These are phyloP conservation scores for Trichoderma reesei DNA, from an alignment of 495 filamentous ascomycete genomes.

Conservation along the genomic window DNA sequence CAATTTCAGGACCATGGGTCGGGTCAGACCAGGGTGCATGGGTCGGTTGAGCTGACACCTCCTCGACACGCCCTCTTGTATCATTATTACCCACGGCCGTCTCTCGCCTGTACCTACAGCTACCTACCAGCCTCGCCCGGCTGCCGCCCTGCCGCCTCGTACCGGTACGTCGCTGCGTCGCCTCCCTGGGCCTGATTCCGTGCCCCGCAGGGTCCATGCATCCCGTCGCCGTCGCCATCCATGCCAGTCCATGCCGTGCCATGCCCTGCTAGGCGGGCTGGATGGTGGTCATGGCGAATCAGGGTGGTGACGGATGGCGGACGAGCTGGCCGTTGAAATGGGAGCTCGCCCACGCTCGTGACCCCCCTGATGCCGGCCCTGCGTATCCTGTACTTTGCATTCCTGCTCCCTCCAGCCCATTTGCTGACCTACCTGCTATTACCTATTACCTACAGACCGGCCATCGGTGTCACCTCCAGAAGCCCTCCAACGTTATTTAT, in stretches of 20 bases:
- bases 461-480: not conserved
- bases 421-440: not conserved
- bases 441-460: not conserved
- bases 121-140: not conserved
- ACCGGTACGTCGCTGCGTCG: not conserved
- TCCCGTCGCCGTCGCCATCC: not conserved
- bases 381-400: not conserved
- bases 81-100: not conserved
- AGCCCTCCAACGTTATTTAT: not conserved
- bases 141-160: not conserved
- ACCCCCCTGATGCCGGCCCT: not conserved
- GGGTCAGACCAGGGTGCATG: too few species aligned
- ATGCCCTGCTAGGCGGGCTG: too few species aligned
- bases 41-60: too few species aligned
- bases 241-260: too few species aligned
- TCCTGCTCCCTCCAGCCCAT: not conserved
- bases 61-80: too few species aligned
- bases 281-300: not conserved
- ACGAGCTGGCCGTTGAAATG: not conserved
- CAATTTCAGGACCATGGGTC: too few species aligned
- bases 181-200: not conserved
- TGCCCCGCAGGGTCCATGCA: slow-evolving; percentile 8
- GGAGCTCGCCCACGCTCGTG: slow-evolving; percentile 4
- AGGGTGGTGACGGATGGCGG: slow-evolving; percentile 1
- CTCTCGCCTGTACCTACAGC: too few species aligned